Evolutionary conservation across 2,329 filamentous ascomycete genomes (phyloP), one percentile per base, ranked within the genome.

Genomic region (Metarhizium anisopliae): DNA sequence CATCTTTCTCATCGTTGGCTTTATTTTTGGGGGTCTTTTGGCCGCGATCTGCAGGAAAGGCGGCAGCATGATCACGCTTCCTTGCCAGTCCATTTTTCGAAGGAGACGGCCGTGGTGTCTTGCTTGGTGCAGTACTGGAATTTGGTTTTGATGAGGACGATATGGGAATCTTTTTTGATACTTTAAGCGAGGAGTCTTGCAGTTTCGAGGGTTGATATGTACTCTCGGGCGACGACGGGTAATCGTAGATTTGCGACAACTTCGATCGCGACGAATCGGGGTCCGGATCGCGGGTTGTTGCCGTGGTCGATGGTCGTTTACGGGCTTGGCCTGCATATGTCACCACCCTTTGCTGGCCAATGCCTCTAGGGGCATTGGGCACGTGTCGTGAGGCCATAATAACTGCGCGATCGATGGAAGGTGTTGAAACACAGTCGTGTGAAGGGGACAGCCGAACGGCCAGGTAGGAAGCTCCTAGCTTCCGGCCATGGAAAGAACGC

Each of bases 31-130:
- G 30, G 29, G 13, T 10, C 35, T 50, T 32, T 32, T 50, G 43
- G 10, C 14, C 18, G 30, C 50, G 45, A 14, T 51, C 43, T 36
- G 38, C 6, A 8, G 53, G 20, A 11, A 58, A 58, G 3, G 56
- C 54, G 35, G 38, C n/a, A 7, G 51, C 36, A 54, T 54, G 47
- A 42, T 53, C 53, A 47, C 56, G 40, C 49, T 58, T 58, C 35
- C 51, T 54, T 32, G 35, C 16, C 49, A 18, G 14, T 51, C 49
- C 49, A 51, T n/a, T 51, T 18, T n/a, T 36, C 30, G 16, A 38
- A 38, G 14, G 25, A 32, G 47, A 5, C 5, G 14, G 30, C n/a
- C 36, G 38, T 25, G 42, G 7, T 29, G 45, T 30, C 20, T 49
- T 30, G 20, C 14, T 16, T 49, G 38, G 30, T 14, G 45, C 14